Percentiles rank a stretch among this genome's conserved stretches.
These are phyloP conservation scores for Trichoderma arundinaceum DNA, from an alignment of 2,329 filamentous ascomycete species.

Conservation along the genomic window DNA sequence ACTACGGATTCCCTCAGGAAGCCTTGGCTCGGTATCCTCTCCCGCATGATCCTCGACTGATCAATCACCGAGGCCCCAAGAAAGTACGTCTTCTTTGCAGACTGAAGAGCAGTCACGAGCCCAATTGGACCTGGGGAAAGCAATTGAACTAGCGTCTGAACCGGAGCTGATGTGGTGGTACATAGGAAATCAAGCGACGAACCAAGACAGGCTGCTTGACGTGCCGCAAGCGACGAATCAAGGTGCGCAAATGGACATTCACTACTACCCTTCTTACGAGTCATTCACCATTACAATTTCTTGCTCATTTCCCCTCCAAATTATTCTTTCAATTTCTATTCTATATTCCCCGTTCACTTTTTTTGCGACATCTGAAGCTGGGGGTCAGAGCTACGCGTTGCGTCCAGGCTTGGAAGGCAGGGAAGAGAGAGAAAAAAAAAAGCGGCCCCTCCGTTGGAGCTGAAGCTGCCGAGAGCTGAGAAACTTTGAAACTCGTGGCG, in stretches of 20 bases:
- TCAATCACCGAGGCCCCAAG: conserved; percentile 59
- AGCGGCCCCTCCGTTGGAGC: conserved; percentile 21
- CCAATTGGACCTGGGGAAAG: neutral
- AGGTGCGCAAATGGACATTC: conserved; percentile 52
- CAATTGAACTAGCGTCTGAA: neutral
- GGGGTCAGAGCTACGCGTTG: neutral
- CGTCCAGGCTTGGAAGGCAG: neutral
- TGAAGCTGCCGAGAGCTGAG: conserved; percentile 17
- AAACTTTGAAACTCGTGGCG: conserved; percentile 21
- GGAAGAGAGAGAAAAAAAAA: conserved; percentile 2
- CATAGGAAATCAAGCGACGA: conserved; percentile 65
- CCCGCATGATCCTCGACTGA: conserved; percentile 55
- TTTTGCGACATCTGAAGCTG: neutral
- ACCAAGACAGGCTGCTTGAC: conserved; percentile 69
- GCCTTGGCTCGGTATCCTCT: conserved; percentile 54
- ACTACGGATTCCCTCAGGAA: conserved; percentile 53
- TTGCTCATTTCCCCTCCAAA: conserved; percentile 14
- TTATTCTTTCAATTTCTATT: conserved; percentile 32
- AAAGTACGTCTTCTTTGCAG: conserved; percentile 53
- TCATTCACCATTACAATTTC: neutral
- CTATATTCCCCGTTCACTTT: conserved; percentile 7
- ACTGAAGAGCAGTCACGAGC: neutral
- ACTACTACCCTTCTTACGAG: conserved; percentile 3
- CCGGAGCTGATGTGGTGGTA: conserved; percentile 27
- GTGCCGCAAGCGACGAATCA: conserved; percentile 66